Evolutionary conservation across 2,329 filamentous ascomycete species (phyloP), one percentile per base, ranked within the genome.

Genomic region (Neofusicoccum sp.): DNA sequence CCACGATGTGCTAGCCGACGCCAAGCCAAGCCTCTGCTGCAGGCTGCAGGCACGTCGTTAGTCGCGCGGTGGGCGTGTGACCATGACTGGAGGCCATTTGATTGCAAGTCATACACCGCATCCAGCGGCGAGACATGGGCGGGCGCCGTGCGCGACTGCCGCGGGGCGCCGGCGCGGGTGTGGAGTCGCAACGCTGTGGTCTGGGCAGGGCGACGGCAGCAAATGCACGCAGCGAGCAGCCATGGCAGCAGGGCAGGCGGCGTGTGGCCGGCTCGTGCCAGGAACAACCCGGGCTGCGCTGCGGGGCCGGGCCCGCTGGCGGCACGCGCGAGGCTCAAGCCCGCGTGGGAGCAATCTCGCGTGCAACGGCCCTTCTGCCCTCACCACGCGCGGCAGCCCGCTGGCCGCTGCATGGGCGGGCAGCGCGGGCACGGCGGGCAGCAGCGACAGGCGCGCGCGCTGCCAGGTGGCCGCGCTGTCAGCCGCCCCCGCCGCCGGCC

Each of bases 41-140:
- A 20, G 7, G 49, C 49, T 54, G 49, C 36, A 56, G 51, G 51
- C 51, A 56, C 51, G 26, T 31, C 51, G 51, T 43, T 34, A 56
- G 51, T 40, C 48, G 31, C 30, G 47, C 47, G 47, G 31, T 33
- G 49, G 34, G 49, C 49, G 51, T 56, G 51, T 56, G 51, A 56
- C 51, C 51, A 30, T 28, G 51, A 12, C 38, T 14, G 9, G 38
- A 44, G 31, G 31, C 14, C 28, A 33, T 43, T 56, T 43, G 38
- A 56, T 56, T 56, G 51, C 38, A 43, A 43, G 51, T 43, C 51
- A 56, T 44, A 56, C 38, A 43, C 49, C 36, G 49, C 49, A 54
- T 31, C 49, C 49, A 11, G n/a, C 26, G 9, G 16, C 47, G 30
- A 47, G 12, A 26, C 20, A 6, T 14, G 12, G 6, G 9, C 14